phyloP scores from a whole-genome alignment of 2,329 filamentous ascomycete genomes.

The Aspergillus flavus region DNA sequence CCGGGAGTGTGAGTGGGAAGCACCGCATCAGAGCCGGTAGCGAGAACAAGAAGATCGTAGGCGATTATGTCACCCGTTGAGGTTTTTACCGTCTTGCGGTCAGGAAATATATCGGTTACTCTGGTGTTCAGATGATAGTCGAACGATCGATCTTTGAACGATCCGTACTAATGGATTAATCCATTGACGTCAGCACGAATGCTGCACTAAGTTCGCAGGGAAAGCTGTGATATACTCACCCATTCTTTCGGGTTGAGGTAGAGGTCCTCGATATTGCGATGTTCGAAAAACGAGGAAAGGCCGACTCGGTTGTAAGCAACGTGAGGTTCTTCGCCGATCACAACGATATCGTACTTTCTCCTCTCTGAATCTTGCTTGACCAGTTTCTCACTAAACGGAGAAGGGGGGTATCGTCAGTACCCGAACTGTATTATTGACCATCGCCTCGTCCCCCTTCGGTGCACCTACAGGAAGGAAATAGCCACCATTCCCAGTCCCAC shows the following conservation, averaged over 20 bases:
- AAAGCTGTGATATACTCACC: constrained; percentile 51
- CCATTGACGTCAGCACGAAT: neutral
- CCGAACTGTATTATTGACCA: neutral
- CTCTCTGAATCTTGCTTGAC: constrained; percentile 78
- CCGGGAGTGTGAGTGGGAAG: constrained; percentile 73
- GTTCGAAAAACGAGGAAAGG: constrained; percentile 84
- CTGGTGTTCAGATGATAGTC: constrained; percentile 75
- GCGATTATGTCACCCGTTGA: constrained; percentile 68
- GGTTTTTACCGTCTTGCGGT: constrained; percentile 68
- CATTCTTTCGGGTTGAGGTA: constrained; percentile 85
- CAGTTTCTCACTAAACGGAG: constrained; percentile 71
- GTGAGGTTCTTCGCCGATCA: constrained; percentile 86
- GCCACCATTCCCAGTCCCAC: constrained; percentile 92
- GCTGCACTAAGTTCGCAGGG: neutral
- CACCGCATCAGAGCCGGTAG: constrained; percentile 83
- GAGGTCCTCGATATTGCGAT: constrained; percentile 81
- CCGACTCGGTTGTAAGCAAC: constrained; percentile 91
- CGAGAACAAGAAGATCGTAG: constrained; percentile 81
- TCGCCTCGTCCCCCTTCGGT: neutral
- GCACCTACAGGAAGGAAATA: constrained; percentile 80
- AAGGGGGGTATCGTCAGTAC: neutral
- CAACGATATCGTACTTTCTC: constrained; percentile 76
- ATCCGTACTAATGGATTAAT: constrained; percentile 58
- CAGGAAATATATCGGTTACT: constrained; percentile 68
- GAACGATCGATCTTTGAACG: constrained; percentile 67